A percentile compares a stretch with the other conserved stretches of the same genome.
Conservation (phyloP, 305 asterid genomes). For the Fraxinus velutina region DNA sequence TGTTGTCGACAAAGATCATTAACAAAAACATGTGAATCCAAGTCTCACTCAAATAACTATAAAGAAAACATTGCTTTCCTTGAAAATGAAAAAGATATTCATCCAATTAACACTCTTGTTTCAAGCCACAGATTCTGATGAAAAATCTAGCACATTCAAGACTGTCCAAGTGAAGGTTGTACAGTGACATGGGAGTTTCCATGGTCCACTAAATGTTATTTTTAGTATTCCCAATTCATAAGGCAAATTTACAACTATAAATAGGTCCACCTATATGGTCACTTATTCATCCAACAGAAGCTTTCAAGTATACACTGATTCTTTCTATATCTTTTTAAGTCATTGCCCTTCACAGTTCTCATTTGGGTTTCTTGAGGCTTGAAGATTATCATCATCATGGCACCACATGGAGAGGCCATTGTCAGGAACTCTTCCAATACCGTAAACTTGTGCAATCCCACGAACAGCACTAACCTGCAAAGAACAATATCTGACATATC, state of each 20-base stretch:
- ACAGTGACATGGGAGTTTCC: slow-evolving; percentile 31
- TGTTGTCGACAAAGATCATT: neutral
- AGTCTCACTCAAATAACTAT: neutral
- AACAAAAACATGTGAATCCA: neutral
- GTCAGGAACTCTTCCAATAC: slow-evolving; percentile 7
- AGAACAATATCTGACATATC: slow-evolving; percentile 44
- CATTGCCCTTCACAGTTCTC: neutral
- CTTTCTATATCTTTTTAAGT: neutral
- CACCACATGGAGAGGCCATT: slow-evolving; percentile 42
- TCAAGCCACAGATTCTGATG: neutral
- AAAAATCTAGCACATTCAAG: slow-evolving; percentile 19
- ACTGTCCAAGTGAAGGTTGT: neutral
- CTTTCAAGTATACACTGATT: neutral
- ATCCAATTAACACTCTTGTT: neutral
- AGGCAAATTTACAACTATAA: slow-evolving; percentile 23
- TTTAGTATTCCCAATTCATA: neutral
- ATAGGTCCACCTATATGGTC: slow-evolving; percentile 12
- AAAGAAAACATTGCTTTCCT: neutral
- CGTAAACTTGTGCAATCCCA: slow-evolving; percentile 25
- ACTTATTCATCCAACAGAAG: neutral
- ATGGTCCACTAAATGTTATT: slow-evolving; percentile 28
- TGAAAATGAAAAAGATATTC: neutral
- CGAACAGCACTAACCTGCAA: slow-evolving; percentile 31
- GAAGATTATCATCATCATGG: slow-evolving; percentile 21
- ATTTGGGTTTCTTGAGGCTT: neutral